Conservation (phyloP, 306 rosid species). For the Trifolium repens region DNA sequence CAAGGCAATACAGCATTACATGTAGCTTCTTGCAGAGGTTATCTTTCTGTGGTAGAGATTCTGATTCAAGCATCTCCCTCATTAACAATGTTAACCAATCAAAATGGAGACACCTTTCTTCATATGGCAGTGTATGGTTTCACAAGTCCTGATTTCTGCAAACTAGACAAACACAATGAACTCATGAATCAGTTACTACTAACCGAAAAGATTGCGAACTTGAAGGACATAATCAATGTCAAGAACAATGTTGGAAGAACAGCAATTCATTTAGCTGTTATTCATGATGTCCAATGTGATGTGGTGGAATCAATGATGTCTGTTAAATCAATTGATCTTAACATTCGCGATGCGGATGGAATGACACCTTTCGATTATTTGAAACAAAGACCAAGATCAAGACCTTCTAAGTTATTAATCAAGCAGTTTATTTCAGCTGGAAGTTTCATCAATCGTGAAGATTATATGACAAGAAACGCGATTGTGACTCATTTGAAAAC, state of each 20-base stretch:
- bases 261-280: slow-evolving; percentile 77
- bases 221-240: slow-evolving; percentile 65
- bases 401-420: slow-evolving; percentile 70
- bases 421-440: slow-evolving; percentile 79
- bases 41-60: slow-evolving; percentile 71
- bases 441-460: slow-evolving; percentile 58
- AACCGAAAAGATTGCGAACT: slow-evolving; percentile 47
- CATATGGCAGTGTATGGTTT: slow-evolving; percentile 92
- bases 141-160: slow-evolving; percentile 78
- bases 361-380: slow-evolving; percentile 88
- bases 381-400: slow-evolving; percentile 63
- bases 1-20: slow-evolving; percentile 92
- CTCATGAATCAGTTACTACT: slow-evolving; percentile 59
- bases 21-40: slow-evolving; percentile 79
- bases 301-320: slow-evolving; percentile 80
- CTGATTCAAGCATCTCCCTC: slow-evolving; percentile 63
- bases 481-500: slow-evolving; percentile 66
- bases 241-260: slow-evolving; percentile 87
- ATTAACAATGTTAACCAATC: slow-evolving; percentile 56
- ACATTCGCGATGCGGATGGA: slow-evolving; percentile 66
- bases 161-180: slow-evolving; percentile 77
- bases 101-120: slow-evolving; percentile 83
- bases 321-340: slow-evolving; percentile 67
- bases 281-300: slow-evolving; percentile 59
- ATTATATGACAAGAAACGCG: slow-evolving; percentile 53